Percentiles rank a stretch among this genome's conserved stretches.
Evolutionary conservation across 2,329 filamentous ascomycete species (phyloP).

Genomic region (Cladophialophora chaetospira): DNA sequence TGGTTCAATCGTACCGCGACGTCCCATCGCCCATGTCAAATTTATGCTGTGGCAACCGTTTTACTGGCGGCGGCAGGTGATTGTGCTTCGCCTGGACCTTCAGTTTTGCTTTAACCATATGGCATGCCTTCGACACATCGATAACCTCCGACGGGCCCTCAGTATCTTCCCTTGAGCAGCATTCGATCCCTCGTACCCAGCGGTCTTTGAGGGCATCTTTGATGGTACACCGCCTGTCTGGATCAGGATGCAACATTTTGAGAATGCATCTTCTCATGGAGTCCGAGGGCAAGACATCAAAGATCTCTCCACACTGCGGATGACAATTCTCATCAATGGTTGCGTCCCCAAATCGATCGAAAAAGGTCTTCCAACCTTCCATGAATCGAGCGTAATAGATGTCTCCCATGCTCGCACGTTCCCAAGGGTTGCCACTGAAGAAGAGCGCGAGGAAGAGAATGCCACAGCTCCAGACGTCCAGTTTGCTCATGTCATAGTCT

Average conservation of each 20-base stretch:
- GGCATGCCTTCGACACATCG: slow-evolving; percentile 35
- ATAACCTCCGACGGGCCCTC: slow-evolving; percentile 43
- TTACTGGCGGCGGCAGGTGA: slow-evolving; percentile 38
- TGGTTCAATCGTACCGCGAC: slow-evolving; percentile 29
- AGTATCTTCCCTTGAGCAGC: slow-evolving; percentile 69
- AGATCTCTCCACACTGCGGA: slow-evolving; percentile 66
- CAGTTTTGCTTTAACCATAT: slow-evolving; percentile 33
- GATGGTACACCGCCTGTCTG: slow-evolving; percentile 69
- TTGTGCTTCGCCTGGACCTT: slow-evolving; percentile 38
- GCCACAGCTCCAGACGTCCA: slow-evolving; percentile 85
- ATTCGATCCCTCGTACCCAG: slow-evolving; percentile 75
- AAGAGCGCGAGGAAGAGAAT: slow-evolving; percentile 79
- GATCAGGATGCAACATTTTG: slow-evolving; percentile 81
- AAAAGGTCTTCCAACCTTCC: slow-evolving; percentile 69
- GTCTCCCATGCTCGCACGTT: slow-evolving; percentile 61
- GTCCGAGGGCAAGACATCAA: slow-evolving; percentile 65
- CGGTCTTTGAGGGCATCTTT: slow-evolving; percentile 67
- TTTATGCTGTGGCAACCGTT: slow-evolving; percentile 34
- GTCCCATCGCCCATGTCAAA: slow-evolving; percentile 37
- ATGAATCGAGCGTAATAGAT: slow-evolving; percentile 67
- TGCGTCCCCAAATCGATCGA: slow-evolving; percentile 38
- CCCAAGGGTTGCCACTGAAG: slow-evolving; percentile 74
- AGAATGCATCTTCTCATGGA: slow-evolving; percentile 71
- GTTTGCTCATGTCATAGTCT: slow-evolving; percentile 70
- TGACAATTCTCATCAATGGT: slow-evolving; percentile 62